These are phyloP conservation scores for Ceratocystis lukuohia DNA, from an alignment of 2,329 filamentous ascomycete genomes.

Conservation along the genomic window DNA sequence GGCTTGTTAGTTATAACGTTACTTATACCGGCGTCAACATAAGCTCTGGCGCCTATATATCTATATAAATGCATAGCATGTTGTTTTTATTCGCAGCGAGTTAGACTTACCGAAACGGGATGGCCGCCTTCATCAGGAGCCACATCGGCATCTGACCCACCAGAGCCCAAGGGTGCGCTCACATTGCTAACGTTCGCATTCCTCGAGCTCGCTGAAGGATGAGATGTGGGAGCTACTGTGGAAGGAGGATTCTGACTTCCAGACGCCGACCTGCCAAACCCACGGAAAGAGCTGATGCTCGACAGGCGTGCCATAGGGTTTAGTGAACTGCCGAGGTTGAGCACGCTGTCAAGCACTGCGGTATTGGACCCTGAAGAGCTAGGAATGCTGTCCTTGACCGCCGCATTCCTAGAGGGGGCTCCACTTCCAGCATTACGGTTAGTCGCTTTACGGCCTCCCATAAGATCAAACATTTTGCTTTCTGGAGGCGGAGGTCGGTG, in stretches of 20 bases:
- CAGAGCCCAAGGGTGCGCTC: not conserved
- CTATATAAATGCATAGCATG: too few relatives aligned
- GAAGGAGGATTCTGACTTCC: conserved; percentile 20
- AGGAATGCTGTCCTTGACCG: conserved; percentile 24
- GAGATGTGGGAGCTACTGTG: not conserved
- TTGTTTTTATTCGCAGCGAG: not conserved
- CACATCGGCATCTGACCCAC: not conserved
- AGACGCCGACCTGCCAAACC: conserved; percentile 50
- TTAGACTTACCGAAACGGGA: conserved; percentile 39
- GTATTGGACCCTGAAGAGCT: conserved; percentile 32
- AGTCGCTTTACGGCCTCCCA: conserved; percentile 46
- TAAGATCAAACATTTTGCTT: conserved; percentile 56
- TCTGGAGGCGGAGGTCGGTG: conserved; percentile 32
- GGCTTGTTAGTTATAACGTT: conserved; percentile 14
- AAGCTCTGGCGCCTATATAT: too few relatives aligned
- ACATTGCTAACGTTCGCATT: not conserved
- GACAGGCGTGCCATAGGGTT: conserved; percentile 73
- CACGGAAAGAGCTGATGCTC: conserved; percentile 58
- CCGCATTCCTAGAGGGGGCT: conserved; percentile 38
- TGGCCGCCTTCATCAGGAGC: conserved; percentile 37
- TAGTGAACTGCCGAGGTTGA: conserved; percentile 58
- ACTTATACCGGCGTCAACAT: too few relatives aligned
- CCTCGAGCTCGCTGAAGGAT: not conserved
- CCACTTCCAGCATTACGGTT: conserved; percentile 44
- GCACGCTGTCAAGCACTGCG: conserved; percentile 64